Conservation (phyloP, 2,329 filamentous ascomycete species). For the Trichophyton rubrum region DNA sequence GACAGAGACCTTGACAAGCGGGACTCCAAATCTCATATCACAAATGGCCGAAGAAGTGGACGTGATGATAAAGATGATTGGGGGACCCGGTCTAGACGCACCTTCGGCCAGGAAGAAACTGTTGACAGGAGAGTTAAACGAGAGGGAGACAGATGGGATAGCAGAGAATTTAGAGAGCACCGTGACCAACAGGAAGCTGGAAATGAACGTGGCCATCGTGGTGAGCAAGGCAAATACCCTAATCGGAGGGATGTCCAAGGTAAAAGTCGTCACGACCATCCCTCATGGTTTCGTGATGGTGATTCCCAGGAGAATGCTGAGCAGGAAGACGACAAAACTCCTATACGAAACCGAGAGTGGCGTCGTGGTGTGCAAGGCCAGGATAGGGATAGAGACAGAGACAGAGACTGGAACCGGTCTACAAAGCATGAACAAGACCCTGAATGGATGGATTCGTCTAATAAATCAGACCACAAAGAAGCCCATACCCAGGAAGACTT, state of each 20-base stretch:
- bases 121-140: conserved; percentile 29
- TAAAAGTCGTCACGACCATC: conserved; percentile 53
- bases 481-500: conserved; percentile 81
- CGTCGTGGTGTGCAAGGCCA: conserved; percentile 35
- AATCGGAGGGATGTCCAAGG: conserved; percentile 52
- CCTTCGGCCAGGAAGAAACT: conserved; percentile 29
- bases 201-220: conserved; percentile 39
- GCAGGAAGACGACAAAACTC: conserved; percentile 31
- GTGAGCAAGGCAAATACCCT: conserved; percentile 39
- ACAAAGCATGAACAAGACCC: conserved; percentile 62
- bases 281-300: conserved; percentile 60
- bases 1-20: conserved; percentile 25
- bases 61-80: conserved; percentile 31
- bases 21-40: conserved; percentile 22
- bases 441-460: conserved; percentile 74
- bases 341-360: conserved; percentile 54
- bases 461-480: conserved; percentile 53
- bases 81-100: conserved; percentile 29
- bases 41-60: conserved; percentile 25
- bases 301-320: conserved; percentile 23
- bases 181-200: conserved; percentile 44
- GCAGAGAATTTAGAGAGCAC: conserved; percentile 37
- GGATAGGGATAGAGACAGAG: conserved; percentile 34
- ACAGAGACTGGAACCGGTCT: conserved; percentile 42
- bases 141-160: conserved; percentile 32